A percentile compares a stretch with the other conserved stretches of the same genome.
Conservation (phyloP, 352 stramenopile genomes). For the Phytopythium chamaehyphon region DNA sequence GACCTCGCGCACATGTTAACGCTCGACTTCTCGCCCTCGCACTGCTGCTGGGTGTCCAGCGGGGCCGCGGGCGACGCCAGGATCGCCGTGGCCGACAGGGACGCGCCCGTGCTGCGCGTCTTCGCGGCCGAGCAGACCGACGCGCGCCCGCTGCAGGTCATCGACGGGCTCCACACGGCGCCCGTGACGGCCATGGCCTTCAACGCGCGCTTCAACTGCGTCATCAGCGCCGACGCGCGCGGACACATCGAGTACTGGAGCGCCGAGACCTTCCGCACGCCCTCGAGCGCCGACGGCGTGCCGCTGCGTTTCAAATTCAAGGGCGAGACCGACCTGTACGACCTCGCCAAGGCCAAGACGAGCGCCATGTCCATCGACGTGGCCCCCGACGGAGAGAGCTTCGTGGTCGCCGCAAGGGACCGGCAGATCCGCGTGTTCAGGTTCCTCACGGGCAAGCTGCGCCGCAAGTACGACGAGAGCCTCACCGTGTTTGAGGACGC, state of each 20-base stretch:
- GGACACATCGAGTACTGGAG: conserved; percentile 96
- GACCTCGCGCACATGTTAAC: conserved; percentile 98
- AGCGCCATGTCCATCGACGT: conserved; percentile 76
- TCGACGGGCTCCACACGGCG: conserved; percentile 88
- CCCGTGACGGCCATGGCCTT: conserved; percentile 90
- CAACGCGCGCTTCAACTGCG: conserved; percentile 77
- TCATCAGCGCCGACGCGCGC: conserved; percentile 90
- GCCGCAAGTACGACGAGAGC: conserved; percentile 88
- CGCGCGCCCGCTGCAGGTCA: conserved; percentile 46
- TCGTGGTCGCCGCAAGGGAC: conserved; percentile 89
- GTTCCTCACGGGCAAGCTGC: conserved; percentile 84
- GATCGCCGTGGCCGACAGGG: conserved; percentile 75
- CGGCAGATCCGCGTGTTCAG: conserved; percentile 88
- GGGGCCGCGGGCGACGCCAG: conserved; percentile 56
- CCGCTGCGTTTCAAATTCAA: conserved; percentile 90
- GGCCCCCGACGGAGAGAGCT: conserved; percentile 54
- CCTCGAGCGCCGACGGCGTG: conserved; percentile 7
- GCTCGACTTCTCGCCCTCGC: conserved; percentile 59
- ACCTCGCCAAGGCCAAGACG: conserved; percentile 92
- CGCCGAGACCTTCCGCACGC: conserved; percentile 58
- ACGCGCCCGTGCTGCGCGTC: conserved; percentile 65
- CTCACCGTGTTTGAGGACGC: conserved; percentile 87
- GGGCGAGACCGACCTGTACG: conserved; percentile 96
- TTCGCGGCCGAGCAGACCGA: conserved; percentile 78
- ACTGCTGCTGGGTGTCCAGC: conserved; percentile 71